These are phyloP conservation scores for Magnaporthiopsis poae DNA, from an alignment of 2,329 filamentous ascomycete species.

Conservation along the genomic window DNA sequence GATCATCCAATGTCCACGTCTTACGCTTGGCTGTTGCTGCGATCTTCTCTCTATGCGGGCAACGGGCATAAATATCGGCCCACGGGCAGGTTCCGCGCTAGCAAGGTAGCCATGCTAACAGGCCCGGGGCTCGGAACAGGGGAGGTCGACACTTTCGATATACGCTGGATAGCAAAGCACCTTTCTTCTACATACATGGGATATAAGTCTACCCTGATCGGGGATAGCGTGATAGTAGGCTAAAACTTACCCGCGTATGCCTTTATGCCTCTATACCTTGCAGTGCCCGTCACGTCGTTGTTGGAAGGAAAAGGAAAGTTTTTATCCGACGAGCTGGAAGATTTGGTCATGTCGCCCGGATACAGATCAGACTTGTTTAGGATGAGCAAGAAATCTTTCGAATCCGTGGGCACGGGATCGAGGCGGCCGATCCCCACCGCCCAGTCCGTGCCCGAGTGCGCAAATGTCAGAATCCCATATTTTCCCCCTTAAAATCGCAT, in stretches of 20 bases:
- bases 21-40: not conserved
- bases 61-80: no score
- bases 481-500: constrained; percentile 4
- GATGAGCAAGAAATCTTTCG: not conserved
- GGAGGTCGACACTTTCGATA: no score
- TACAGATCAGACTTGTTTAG: not conserved
- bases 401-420: not conserved
- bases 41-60: not conserved
- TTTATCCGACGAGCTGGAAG: not conserved
- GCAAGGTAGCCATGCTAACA: no score
- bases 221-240: no score
- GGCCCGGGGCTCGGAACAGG: no score
- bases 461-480: constrained; percentile 3
- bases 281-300: not conserved
- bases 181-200: no score
- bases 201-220: no score
- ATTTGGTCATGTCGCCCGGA: not conserved
- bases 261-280: not conserved
- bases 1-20: not conserved
- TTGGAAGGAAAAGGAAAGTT: not conserved
- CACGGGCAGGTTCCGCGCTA: no score
- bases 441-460: not conserved
- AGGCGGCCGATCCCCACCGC: not conserved
- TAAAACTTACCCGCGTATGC: no score
- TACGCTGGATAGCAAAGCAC: no score